Evolutionary conservation across 345 rosid genomes (phyloP).

Genomic region (Luvunga scandens): DNA sequence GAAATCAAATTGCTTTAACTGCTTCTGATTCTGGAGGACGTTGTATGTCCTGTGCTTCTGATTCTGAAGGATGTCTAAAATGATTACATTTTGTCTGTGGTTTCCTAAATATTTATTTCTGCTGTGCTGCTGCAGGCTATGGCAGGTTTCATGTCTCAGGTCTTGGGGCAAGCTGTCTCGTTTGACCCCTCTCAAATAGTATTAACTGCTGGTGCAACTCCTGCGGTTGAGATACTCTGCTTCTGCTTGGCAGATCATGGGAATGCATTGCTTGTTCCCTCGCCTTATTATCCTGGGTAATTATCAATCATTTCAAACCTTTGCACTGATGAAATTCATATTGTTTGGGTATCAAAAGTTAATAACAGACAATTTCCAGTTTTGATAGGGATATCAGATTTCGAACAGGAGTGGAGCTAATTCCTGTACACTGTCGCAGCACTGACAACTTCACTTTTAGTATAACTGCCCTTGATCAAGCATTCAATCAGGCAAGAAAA

Average conservation of each 20-base stretch:
- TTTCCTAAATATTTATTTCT: background rate
- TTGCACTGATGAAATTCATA: background rate
- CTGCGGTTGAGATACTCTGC: constrained; percentile 80
- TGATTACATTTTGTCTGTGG: background rate
- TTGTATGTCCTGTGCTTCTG: background rate
- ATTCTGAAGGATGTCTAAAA: background rate
- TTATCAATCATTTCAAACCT: constrained; percentile 7
- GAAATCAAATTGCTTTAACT: background rate
- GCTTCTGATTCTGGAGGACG: background rate
- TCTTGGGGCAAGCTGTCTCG: constrained; percentile 48
- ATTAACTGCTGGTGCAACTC: constrained; percentile 81
- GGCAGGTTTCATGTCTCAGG: constrained; percentile 73
- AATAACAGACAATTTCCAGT: constrained; percentile 45
- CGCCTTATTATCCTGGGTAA: constrained; percentile 95
- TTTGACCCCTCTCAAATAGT: constrained; percentile 72
- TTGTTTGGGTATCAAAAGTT: background rate
- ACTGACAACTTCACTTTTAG: constrained; percentile 64
- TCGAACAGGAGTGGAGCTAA: constrained; percentile 81
- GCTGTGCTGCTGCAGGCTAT: constrained; percentile 62
- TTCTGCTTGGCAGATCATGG: constrained; percentile 95
- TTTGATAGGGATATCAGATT: constrained; percentile 79
- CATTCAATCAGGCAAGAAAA: constrained; percentile 79
- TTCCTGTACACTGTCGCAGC: constrained; percentile 90
- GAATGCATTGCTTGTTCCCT: constrained; percentile 77
- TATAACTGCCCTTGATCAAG: constrained; percentile 72